Evolutionary conservation across 768 basidiomycete species (phyloP), one percentile per base, ranked within the genome.

Genomic region (Xanthoconium purpureum): DNA sequence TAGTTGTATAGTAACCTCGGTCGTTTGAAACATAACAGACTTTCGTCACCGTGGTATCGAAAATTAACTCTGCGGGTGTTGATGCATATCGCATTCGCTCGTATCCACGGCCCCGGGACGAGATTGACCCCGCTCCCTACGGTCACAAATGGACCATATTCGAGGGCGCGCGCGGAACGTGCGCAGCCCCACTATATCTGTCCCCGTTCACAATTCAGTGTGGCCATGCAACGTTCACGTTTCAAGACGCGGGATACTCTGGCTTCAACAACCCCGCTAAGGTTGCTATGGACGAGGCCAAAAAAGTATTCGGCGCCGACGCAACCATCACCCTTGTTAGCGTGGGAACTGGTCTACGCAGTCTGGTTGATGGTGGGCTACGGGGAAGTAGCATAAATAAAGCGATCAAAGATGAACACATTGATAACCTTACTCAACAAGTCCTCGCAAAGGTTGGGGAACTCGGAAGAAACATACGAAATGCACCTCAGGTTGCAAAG

Each of bases 141-240:
- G 49, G 49, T 30, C 49, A 50, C 28, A 39, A 50, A n/a, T 50
- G 37, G 49, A 50, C 37, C 3, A 38, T 50, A 50, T 50, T 38
- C 12, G 48, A 50, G 10, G 48, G 37, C 14, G 48, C 48, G 9
- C 48, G 48, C 2, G 48, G 13, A 29, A 39, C 48, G 14, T 50
- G 49, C n/a, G 49, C 49, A 18, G n/a, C 12, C n/a, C 49, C 49
- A 4, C n/a, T 50, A 13, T 50, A 50, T 50, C 28, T 50, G 28
- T 29, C 49, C 7, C 49, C 49, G 17, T 37, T 50, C 11, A 18
- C 38, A 28, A 50, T 50, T 14, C 37, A 10, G 37, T 18, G 28
- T 8, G 49, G 49, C 17, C 37, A 29, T 30, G 10, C 49, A 12
- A 50, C 28, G 28, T 32, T 50, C 38, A 39, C 12, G 5, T 50